phyloP scores from a whole-genome alignment of 1,284 basidiomycete species.

The Phellinidium pouzarii region DNA sequence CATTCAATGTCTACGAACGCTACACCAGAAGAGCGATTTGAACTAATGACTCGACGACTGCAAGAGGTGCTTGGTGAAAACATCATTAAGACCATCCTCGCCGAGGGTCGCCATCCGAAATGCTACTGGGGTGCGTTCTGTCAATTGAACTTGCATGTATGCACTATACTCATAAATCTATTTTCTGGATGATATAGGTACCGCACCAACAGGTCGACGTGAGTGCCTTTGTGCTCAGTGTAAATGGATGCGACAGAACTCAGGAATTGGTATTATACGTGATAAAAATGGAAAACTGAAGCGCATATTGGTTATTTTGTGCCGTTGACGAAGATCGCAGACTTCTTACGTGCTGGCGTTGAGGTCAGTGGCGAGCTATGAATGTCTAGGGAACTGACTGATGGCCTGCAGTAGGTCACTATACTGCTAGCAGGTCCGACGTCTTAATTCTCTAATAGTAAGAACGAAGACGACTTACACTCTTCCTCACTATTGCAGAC shows the following conservation, averaged over 20 bases:
- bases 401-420: constrained; percentile 53
- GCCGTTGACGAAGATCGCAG: constrained; percentile 91
- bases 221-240: constrained; percentile 30
- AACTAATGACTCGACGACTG: constrained; percentile 81
- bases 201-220: constrained; percentile 93
- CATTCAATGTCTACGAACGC: constrained; percentile 1
- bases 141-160: background rate
- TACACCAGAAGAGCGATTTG: constrained; percentile 57
- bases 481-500: constrained; percentile 45
- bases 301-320: constrained; percentile 98
- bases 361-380: constrained; percentile 39
- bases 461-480: background rate
- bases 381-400: background rate
- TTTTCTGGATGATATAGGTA: constrained; percentile 49
- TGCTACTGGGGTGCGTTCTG: constrained; percentile 85
- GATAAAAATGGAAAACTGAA: constrained; percentile 29
- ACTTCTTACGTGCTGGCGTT: constrained; percentile 90
- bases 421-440: constrained; percentile 78
- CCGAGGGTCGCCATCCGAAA: constrained; percentile 71
- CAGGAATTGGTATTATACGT: background rate
- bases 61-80: constrained; percentile 89
- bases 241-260: background rate
- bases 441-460: background rate
- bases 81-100: constrained; percentile 74
- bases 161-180: background rate